Evolutionary conservation across 768 basidiomycete species (phyloP), one percentile per base, ranked within the genome.

Genomic region (Fibroporia radiculosa): DNA sequence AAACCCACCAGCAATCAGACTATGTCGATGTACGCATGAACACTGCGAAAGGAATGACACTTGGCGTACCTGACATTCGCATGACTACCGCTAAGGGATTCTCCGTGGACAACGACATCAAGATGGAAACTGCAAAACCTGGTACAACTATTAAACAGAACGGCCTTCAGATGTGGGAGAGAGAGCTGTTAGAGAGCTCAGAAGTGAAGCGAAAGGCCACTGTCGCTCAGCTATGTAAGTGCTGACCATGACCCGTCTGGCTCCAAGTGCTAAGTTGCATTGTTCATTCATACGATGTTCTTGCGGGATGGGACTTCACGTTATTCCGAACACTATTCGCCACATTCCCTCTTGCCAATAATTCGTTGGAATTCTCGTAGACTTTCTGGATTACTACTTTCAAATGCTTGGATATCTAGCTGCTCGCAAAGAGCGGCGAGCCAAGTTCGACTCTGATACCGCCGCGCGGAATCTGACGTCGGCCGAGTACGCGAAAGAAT

Each of bases 381-480:
- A 89, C 70, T 97, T 97, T 67, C 77, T 96, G 40, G 95, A 98
- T 65, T 98, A 99, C 62, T 99, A 99, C 68, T 99, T 99, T 62
- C 91, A 97, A 60, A 76, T 81, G 1, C 75, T 99, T 28, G 91
- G 90, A 14, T 97, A 97, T 65, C 74, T 97, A 47, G 79, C 84
- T 6, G 66, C 83, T 16, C 80, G 96, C 20, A 93, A 91, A 61
- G 82, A 91, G 36, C 82, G 96, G 20, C 77, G 92, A 23, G 62
- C 78, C 14, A 78, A 72, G 44, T 97, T 98, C 64, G 85, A 95
- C 59, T 67, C 72, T 13, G 93, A 96, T 56, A 93, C 92, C 3
- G 57, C 74, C 2, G 67, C 74, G 10, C 84, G 95, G 25, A 68
- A 76, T 41, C 62, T 84, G n/a, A 56, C 68, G 8, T 32, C 62